Evolutionary conservation across 345 rosid genomes (phyloP).

Genomic region (Citrus hindsii): DNA sequence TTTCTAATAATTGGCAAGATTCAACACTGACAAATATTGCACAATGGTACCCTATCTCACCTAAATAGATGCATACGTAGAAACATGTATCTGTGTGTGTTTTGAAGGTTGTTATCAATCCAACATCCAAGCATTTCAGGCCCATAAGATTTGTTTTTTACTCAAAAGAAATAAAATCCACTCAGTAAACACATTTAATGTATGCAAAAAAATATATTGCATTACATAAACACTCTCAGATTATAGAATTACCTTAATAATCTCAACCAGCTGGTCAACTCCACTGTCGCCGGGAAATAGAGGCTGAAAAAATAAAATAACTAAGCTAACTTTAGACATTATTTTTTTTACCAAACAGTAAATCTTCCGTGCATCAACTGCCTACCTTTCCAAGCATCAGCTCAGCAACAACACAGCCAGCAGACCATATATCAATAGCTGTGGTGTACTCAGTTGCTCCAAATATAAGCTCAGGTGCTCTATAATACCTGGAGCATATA

Average conservation of each 20-base stretch:
- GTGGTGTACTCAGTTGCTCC: constrained; percentile 95
- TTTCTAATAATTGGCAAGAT: neutral
- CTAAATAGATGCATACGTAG: too few species aligned
- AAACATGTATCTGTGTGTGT: too few species aligned
- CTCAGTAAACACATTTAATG: too few species aligned
- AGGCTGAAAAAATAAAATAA: constrained; percentile 51
- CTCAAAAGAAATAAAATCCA: neutral
- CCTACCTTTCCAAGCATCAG: constrained; percentile 88
- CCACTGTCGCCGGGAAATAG: constrained; percentile 97
- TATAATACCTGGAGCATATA: constrained; percentile 92
- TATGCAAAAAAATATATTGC: neutral
- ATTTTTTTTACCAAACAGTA: neutral
- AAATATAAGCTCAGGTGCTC: constrained; percentile 98
- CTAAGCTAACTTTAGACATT: neutral
- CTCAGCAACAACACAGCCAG: constrained; percentile 94
- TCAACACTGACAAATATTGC: neutral
- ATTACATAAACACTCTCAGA: neutral
- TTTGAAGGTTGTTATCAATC: neutral
- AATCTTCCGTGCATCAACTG: neutral
- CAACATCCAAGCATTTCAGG: neutral
- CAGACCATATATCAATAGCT: constrained; percentile 98
- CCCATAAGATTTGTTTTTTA: neutral
- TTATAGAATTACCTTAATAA: constrained; percentile 67
- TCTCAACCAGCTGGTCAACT: constrained; percentile 97
- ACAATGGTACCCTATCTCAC: neutral